Evolutionary conservation across 2,329 filamentous ascomycete species (phyloP).

Genomic region (Helotiales sp.): DNA sequence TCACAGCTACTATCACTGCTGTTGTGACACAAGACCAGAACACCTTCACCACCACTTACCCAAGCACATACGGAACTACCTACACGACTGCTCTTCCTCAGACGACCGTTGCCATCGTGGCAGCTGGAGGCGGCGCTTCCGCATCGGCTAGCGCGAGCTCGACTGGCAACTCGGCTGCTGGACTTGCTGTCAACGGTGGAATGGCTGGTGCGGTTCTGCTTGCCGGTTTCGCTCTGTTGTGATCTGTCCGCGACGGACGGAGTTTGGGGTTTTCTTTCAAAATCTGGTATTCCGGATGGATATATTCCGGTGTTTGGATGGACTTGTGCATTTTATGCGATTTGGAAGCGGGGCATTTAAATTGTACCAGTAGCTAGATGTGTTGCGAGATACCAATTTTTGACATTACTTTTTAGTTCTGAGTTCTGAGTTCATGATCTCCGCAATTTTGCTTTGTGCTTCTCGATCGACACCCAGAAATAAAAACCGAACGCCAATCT

Average conservation of each 20-base stretch:
- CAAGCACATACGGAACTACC: constrained; percentile 24
- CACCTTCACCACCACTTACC: constrained; percentile 21
- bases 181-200: constrained; percentile 7
- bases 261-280: not conserved
- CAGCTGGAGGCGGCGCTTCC: not conserved
- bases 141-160: constrained; percentile 1
- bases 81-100: constrained; percentile 20
- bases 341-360: not conserved
- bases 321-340: not conserved
- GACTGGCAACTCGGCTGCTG: constrained; percentile 11
- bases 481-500: too few relatives aligned
- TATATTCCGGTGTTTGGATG: not conserved
- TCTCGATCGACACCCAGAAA: too few relatives aligned
- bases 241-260: not conserved
- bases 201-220: constrained; percentile 14
- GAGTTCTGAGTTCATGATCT: too few relatives aligned
- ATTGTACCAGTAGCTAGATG: constrained; percentile 4
- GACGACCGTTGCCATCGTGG: not conserved
- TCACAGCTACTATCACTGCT: constrained; percentile 21
- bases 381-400: not conserved
- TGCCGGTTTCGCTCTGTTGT: constrained; percentile 15
- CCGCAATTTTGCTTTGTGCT: too few relatives aligned
- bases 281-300: not conserved
- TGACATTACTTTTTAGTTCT: not conserved
- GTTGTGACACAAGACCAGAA: constrained; percentile 5